Base-by-base conservation (phyloP, 371 early-diverging fungal genomes). In the Astathelohania contejeani region DNA sequence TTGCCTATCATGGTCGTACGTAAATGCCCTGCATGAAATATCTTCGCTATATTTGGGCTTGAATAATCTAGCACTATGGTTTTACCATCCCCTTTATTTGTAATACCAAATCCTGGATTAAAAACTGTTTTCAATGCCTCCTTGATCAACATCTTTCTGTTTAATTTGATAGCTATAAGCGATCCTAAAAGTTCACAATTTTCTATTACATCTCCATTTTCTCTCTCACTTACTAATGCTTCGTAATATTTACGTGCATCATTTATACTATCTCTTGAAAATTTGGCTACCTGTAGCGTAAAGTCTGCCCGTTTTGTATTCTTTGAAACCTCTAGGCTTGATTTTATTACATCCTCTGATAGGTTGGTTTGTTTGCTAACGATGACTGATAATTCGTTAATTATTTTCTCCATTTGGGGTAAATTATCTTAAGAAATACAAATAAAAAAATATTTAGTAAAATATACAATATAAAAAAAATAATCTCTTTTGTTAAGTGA, bases 21-120 rank as follows among this genome's bases (percentile, higher is more conserved):
- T 72, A 96, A 76, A 73, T 98, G 99, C 1, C 99, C 99, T 24
- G 88, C 90, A 72, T 98, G 99, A 79, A 96, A 93, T 19, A 90
- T 89, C 76, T 96, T 98, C 49, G 99, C 99, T 65, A 98, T 93
- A 77, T 98, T 96, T 54, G 99, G 99, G 56, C 86, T 85, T 53
- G 82, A 82, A 69, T 84, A 98, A 60, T 98, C 99, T 49, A 93
- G 78, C 19, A 94, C 72, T 18, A 82, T 79, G 19, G 76, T 79
- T 67, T 82, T 79, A 42, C 80, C 78, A 0, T 74, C 69, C 39
- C 86, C 84, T 32, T 32, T 12, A 32, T 32, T 12, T 7, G 32
- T 32, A 7, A 7, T 4, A 7, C 32, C 12, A 12, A 7, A 32
- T 32, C 12, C 12, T 32, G 4, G 7, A 7, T 32, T 32, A 32